Conservation (phyloP, 352 stramenopile species). For the Globisporangium cederbergense region DNA sequence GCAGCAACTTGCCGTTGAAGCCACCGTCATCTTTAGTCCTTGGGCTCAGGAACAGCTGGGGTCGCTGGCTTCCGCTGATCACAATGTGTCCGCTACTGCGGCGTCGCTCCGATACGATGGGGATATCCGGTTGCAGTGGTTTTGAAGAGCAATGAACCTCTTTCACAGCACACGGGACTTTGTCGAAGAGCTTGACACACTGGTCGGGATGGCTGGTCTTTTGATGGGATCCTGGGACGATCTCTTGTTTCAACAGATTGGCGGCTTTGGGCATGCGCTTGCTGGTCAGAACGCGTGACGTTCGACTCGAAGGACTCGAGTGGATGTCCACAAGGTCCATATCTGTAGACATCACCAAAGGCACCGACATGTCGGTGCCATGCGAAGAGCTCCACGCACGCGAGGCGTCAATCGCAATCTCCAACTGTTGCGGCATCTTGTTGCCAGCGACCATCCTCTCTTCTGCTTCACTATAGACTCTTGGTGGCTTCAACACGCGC, state of each 20-base stretch:
- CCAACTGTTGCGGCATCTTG: constrained; percentile 1
- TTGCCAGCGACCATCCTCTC: constrained; percentile 5
- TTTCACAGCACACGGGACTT: not conserved
- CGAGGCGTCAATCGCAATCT: not conserved
- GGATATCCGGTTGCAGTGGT: not conserved
- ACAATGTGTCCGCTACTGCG: constrained; percentile 16
- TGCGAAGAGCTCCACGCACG: not conserved
- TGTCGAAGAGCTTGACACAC: not conserved
- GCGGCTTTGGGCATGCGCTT: constrained; percentile 2
- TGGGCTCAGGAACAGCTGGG: not conserved
- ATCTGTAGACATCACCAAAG: not conserved
- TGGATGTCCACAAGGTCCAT: constrained; percentile 11
- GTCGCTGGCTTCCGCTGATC: constrained; percentile 1
- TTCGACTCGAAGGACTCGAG: constrained; percentile 5
- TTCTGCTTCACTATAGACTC: not conserved
- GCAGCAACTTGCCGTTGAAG: not conserved
- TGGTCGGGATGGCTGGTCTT: not conserved
- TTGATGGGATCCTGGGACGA: not conserved
- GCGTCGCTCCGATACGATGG: not conserved
- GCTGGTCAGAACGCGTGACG: constrained; percentile 17
- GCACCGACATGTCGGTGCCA: constrained; percentile 12
- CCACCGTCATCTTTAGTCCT: not conserved
- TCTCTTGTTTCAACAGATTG: not conserved
- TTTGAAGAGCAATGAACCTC: not conserved
- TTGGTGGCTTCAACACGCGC: not conserved